phyloP scores from a whole-genome alignment of 805 yeast species.

The Cyberlindnera galapagoensis region DNA sequence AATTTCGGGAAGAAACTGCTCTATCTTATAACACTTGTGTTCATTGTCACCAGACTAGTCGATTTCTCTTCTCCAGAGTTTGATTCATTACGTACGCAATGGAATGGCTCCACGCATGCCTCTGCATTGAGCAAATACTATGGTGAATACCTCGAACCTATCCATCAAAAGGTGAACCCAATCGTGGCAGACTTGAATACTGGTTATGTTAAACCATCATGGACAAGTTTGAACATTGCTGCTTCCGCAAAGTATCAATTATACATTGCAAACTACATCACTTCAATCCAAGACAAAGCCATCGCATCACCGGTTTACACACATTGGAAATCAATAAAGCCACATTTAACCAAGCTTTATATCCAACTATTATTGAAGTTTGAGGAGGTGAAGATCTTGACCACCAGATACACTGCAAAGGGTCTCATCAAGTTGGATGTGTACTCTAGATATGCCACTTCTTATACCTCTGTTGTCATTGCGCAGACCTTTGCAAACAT shows the following conservation, averaged over 20 bases:
- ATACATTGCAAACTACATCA: slow-evolving; percentile 11
- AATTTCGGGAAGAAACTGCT: slow-evolving; percentile 11
- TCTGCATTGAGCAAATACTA: slow-evolving; percentile 14
- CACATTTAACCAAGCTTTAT: background rate
- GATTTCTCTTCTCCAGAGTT: slow-evolving; percentile 20
- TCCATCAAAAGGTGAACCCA: slow-evolving; percentile 11
- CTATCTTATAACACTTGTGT: slow-evolving; percentile 9
- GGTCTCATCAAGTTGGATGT: slow-evolving; percentile 6
- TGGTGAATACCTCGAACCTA: slow-evolving; percentile 16
- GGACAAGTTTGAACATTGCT: slow-evolving; percentile 1
- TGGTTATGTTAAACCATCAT: slow-evolving; percentile 10
- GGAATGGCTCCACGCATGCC: slow-evolving; percentile 7
- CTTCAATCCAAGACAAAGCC: slow-evolving; percentile 3
- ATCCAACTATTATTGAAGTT: background rate
- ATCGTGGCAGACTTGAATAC: slow-evolving; percentile 3
- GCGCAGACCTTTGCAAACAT: too few species aligned
- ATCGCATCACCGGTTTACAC: slow-evolving; percentile 6
- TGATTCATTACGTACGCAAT: slow-evolving; percentile 18
- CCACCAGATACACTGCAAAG: slow-evolving; percentile 10
- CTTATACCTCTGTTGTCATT: slow-evolving; percentile 1
- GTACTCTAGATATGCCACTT: slow-evolving; percentile 2
- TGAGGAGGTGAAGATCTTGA: background rate
- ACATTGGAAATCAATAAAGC: slow-evolving; percentile 2
- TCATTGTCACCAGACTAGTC: slow-evolving; percentile 12
- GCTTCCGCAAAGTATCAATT: slow-evolving; percentile 10